These are phyloP conservation scores for Fonsecaea pedrosoi DNA, from an alignment of 2,329 filamentous ascomycete species.

Conservation along the genomic window DNA sequence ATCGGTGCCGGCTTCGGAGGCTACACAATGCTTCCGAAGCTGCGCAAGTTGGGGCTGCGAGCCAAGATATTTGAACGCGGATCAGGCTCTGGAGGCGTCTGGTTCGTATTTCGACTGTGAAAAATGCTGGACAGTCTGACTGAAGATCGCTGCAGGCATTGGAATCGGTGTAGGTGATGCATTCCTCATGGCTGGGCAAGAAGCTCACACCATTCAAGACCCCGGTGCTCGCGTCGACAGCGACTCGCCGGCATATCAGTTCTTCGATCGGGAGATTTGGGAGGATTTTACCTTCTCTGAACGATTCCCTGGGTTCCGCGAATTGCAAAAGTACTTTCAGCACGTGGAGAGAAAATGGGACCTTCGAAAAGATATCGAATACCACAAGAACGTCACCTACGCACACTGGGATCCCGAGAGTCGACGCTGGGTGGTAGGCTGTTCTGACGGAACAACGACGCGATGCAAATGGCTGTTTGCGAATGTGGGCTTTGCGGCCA, in stretches of 20 bases:
- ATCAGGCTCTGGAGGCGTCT: slow-evolving; percentile 46
- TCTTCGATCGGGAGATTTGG: slow-evolving; percentile 57
- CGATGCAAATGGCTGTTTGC: slow-evolving; percentile 49
- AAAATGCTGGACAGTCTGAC: background rate
- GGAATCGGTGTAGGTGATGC: slow-evolving; percentile 56
- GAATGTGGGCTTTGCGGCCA: slow-evolving; percentile 57
- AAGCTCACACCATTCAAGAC: slow-evolving; percentile 22
- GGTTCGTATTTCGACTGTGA: slow-evolving; percentile 45
- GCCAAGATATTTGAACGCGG: slow-evolving; percentile 47
- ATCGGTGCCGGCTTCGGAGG: slow-evolving; percentile 30
- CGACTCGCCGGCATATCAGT: slow-evolving; percentile 61
- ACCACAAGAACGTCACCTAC: slow-evolving; percentile 44
- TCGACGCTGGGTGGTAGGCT: slow-evolving; percentile 48
- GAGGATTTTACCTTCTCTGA: slow-evolving; percentile 55
- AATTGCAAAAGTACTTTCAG: slow-evolving; percentile 54
- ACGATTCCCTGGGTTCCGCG: slow-evolving; percentile 47
- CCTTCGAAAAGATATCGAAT: slow-evolving; percentile 54
- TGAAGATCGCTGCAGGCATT: slow-evolving; percentile 43
- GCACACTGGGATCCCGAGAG: slow-evolving; percentile 51
- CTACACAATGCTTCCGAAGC: slow-evolving; percentile 40
- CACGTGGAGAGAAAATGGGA: slow-evolving; percentile 55
- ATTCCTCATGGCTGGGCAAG: slow-evolving; percentile 4
- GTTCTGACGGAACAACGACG: slow-evolving; percentile 52
- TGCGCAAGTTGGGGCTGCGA: slow-evolving; percentile 43
- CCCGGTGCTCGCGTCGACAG: slow-evolving; percentile 63